Evolutionary conservation across 768 basidiomycete species (phyloP), one percentile per base, ranked within the genome.

Genomic region (Mrakia gelida): DNA sequence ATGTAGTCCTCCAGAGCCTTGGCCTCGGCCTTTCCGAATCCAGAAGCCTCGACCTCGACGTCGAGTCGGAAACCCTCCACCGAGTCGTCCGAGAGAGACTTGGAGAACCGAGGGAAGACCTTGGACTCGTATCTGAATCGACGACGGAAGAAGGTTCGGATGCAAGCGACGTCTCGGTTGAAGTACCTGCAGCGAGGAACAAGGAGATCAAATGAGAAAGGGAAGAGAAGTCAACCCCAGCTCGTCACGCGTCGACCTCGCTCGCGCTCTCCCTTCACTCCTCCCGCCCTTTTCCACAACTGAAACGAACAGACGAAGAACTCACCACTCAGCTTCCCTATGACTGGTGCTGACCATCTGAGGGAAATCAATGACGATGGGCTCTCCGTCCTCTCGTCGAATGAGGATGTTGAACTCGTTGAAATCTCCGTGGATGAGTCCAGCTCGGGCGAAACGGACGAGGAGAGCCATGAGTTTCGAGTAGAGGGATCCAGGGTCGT

Each of bases 371-470:
- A 99, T 99, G 62, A 99, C 90, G 73, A 98, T 85, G 10, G 95
- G 92, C 81, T 93, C 90, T 10, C 88, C 88, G 65, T 85, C 86
- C 74, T 91, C 90, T 67, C 92, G 89, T 54, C 89, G 89, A 81
- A 99, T 94, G 79, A 99, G 90, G 80, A 99, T 95, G 84, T 99
- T 98, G 87, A 98, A 99, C 83, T 99, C 97, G 85, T 99, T 99
- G 86, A 92, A 99, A 82, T 99, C 97, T 61, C 97, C 95, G 82
- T 99, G 97, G 73, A 99, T 98, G n/a, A 99, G 88, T 8, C 97
- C 97, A 23, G 92, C 90, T 54, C 89, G 90, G 8, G 96, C 95
- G 82, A 98, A 92, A 74, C 94, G 92, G 77, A 98, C 94, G 83
- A 98, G 94, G 79, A 98, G 87, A 84, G 94, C 93, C 97, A 98